Evolutionary conservation across 1,284 basidiomycete genomes (phyloP), one percentile per base, ranked within the genome.

Genomic region (Marasmius sp.): DNA sequence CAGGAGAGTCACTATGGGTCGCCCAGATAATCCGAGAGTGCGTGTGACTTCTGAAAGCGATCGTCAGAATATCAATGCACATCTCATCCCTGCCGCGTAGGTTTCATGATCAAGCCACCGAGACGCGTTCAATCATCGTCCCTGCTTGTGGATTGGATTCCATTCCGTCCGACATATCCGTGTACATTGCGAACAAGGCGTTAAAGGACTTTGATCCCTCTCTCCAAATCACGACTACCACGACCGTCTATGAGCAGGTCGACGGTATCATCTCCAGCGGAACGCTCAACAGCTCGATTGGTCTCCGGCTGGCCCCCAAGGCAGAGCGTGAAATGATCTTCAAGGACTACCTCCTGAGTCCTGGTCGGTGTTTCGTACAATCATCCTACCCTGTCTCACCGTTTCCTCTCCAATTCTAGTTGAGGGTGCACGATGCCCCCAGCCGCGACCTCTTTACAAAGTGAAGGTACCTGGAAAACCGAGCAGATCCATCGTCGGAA

Each of bases 131-230:
- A 1, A 81, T 88, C 63, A 88, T 95, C 63, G 80, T 93, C 8
- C 88, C 87, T 11, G 79, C 84, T 3, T 89, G 85, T 62, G 92
- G 89, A 0, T 84, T 90, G 64, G 92, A 93, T 72, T 89, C 88
- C 16, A 70, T 91, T 14, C 90, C 91, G 1, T 85, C 86, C 12
- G 92, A 93, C 71, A 71, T 88, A 22, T 72, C 79, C 7, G 84
- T 85, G 0, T 87, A 84, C 72, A 76, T 91, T 20, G 74, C 78
- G 11, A 77, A 79, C 65, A 79, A 77, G 63, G 79, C 79, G 0
- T 71, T 82, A n/a, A 77, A 78, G 61, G 65, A 70, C 69, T 58
- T 64, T 64, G 8, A 54, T 59, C 10, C 57, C 33, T 39, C 61
- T 27, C 62, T 70, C 11, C 73, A 74, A 27, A 68, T 76, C 18